Base-by-base conservation (phyloP, 768 basidiomycete genomes). In the Leccinum subgranulosum region DNA sequence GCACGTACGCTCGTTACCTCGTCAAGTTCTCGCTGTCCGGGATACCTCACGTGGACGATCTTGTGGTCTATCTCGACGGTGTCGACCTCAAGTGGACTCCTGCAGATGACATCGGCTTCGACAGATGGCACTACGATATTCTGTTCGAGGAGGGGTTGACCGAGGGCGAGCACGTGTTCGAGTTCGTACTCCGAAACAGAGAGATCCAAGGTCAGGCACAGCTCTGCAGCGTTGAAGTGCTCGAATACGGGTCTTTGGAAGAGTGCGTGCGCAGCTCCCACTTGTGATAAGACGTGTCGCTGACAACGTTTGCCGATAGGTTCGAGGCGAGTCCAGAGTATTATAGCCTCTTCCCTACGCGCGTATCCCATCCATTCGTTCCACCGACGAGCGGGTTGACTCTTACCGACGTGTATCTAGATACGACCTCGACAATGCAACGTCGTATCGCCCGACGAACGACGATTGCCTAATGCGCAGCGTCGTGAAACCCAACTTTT, bases 391-490 rank as follows among this genome's bases (percentile, higher is more conserved):
- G 47, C 27, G n/a, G 28, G 15, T 53, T 60, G 21, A 55, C 23
- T 23, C 23, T 34, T 5, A 46, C 47, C 10, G 12, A 0, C 23
- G 21, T 25, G 21, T 39, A 41, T 45, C 19, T 59, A 89, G 88
- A 19, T 90, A 80, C 66, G 77, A 84, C 33, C 69, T 74, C 39
- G 53, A 69, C 53, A 89, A 91, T 63, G 69, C 70, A 52, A 90
- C 87, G 0, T 80, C 81, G 3, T 92, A 87, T 71, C 81, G 90
- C n/a, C 90, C 90, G 4, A 92, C 90, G 3, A 89, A 90, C 61
- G 85, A 89, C 58, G 87, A 85, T 68, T 92, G 90, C 67, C 82
- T 92, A 49, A 92, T 92, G 90, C 87, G 90, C 43, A 74, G 75
- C 53, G 85, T 90, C 43, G 84, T 80, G 28, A 77, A 80, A 0